Evolutionary conservation across 2,329 filamentous ascomycete genomes (phyloP).

Genomic region (Grosmannia clavigera): DNA sequence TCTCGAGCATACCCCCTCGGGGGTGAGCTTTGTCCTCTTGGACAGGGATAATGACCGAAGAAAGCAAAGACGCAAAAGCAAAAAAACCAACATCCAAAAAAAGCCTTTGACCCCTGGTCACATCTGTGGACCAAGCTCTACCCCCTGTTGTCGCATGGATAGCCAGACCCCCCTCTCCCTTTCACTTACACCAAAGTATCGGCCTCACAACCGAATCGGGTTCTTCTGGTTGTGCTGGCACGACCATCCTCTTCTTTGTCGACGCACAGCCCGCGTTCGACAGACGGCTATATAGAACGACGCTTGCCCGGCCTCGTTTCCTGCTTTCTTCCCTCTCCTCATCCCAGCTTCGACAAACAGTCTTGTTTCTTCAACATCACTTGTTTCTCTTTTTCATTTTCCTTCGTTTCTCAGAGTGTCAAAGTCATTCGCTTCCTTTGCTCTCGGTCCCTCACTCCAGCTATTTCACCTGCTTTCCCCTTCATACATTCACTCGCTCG

Average conservation of each 20-base stretch:
- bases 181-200: neutral
- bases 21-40: neutral
- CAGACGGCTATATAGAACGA: neutral
- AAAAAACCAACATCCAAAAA: neutral
- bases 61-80: neutral
- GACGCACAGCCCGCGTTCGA: neutral
- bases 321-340: neutral
- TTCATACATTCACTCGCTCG: conserved; percentile 15
- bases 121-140: neutral
- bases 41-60: neutral
- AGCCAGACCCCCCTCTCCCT: neutral
- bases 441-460: conserved; percentile 20
- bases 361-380: neutral
- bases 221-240: neutral
- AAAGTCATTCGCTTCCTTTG: conserved; percentile 48
- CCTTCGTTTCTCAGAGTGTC: conserved; percentile 22
- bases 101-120: neutral
- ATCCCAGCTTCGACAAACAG: neutral
- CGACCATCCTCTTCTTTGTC: neutral
- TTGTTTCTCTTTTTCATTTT: neutral
- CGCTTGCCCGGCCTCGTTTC: neutral
- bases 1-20: neutral
- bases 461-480: conserved; percentile 9
- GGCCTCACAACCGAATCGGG: neutral
- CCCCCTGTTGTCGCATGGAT: neutral